Percentiles rank a stretch among this genome's conserved stretches.
Evolutionary conservation across 306 rosid species (phyloP).

Genomic region (Cicer arietinum): DNA sequence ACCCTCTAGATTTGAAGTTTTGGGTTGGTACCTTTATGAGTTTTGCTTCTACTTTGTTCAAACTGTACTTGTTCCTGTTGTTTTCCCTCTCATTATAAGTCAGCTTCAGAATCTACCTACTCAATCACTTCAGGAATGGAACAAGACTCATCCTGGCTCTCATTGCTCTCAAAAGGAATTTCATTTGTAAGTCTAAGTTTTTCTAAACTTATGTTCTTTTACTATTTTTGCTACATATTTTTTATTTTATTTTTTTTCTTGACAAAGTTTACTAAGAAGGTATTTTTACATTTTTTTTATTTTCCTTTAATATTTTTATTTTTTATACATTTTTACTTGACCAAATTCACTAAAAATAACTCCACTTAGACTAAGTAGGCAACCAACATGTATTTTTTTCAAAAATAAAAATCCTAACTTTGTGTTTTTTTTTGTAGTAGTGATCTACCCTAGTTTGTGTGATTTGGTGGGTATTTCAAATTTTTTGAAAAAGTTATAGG

Average conservation of each 20-base stretch:
- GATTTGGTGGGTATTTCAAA: constrained; percentile 38
- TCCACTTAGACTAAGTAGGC: not conserved
- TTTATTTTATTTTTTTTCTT: not conserved
- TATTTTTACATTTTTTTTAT: constrained; percentile 38
- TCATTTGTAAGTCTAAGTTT: constrained; percentile 58
- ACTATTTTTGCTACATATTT: not conserved
- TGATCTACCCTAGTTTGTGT: constrained; percentile 41
- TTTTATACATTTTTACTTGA: not conserved
- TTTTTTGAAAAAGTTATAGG: constrained; percentile 6
- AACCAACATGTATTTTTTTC: not conserved
- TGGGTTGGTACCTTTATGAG: constrained; percentile 82
- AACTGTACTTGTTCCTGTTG: constrained; percentile 72
- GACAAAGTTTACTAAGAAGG: not conserved
- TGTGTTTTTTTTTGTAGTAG: constrained; percentile 25
- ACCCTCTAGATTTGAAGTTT: constrained; percentile 63
- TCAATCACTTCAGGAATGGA: constrained; percentile 50
- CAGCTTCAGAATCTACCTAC: constrained; percentile 54
- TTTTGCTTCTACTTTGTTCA: constrained; percentile 72
- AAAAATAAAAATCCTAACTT: not conserved
- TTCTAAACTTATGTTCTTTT: not conserved
- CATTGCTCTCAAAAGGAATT: constrained; percentile 62
- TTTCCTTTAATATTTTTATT: not conserved
- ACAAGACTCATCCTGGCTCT: constrained; percentile 33
- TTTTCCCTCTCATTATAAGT: constrained; percentile 83
- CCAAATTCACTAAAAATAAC: not conserved